phyloP scores from a whole-genome alignment of 2,329 filamentous ascomycete species.

The Fusarium papillatum region DNA sequence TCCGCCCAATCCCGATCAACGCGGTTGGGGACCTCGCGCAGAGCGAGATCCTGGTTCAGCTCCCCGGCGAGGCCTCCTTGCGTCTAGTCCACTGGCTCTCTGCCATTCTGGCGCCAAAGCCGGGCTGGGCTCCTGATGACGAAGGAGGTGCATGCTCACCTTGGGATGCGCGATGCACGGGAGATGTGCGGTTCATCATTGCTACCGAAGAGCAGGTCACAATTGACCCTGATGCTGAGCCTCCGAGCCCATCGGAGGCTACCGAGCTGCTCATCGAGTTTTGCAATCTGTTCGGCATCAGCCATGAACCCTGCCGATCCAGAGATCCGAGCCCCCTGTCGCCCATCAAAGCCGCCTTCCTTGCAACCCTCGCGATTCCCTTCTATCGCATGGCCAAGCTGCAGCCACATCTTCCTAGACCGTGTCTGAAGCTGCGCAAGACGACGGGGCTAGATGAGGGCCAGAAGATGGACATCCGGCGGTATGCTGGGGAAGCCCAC shows the following conservation, averaged over 20 bases:
- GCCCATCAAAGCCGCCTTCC: constrained; percentile 42
- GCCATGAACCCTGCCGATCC: constrained; percentile 26
- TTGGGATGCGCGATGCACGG: constrained; percentile 36
- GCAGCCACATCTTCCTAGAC: constrained; percentile 38
- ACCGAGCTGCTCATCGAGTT: constrained; percentile 43
- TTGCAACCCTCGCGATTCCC: constrained; percentile 42
- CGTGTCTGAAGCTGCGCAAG: constrained; percentile 22
- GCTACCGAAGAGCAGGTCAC: constrained; percentile 34
- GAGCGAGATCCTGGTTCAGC: constrained; percentile 35
- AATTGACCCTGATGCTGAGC: constrained; percentile 24
- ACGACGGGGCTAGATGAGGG: constrained; percentile 11
- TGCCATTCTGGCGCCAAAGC: constrained; percentile 39
- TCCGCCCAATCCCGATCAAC: constrained; percentile 37
- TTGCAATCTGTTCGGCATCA: constrained; percentile 43
- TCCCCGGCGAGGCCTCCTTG: constrained; percentile 34
- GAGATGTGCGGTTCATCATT: constrained; percentile 36
- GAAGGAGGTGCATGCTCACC: constrained; percentile 33
- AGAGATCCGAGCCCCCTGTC: constrained; percentile 28
- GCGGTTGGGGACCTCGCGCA: constrained; percentile 29
- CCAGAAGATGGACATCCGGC: constrained; percentile 28
- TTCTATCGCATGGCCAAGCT: constrained; percentile 45
- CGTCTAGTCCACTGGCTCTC: constrained; percentile 45
- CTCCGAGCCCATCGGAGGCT: constrained; percentile 36
- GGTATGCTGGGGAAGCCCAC: constrained; percentile 36
- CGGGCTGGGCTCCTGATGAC: constrained; percentile 38